A percentile compares a stretch with the other conserved stretches of the same genome.
Evolutionary conservation across 768 basidiomycete genomes (phyloP).

Genomic region (Lanmaoa pseudosensibilis): DNA sequence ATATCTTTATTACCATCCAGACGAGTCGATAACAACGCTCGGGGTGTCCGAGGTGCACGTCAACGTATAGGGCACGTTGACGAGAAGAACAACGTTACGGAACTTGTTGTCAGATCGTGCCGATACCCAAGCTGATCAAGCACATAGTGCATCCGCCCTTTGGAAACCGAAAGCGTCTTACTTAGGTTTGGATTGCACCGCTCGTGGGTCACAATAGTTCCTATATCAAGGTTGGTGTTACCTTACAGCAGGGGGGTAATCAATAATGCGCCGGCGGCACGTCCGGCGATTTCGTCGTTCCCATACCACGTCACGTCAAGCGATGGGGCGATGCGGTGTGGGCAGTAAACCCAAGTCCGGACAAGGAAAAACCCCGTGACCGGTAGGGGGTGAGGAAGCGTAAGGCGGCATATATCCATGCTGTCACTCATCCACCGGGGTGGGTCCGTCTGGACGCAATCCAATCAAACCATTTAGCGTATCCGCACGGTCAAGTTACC

Average conservation of each 20-base stretch:
- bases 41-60: constrained; percentile 6
- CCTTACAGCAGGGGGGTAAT: not conserved
- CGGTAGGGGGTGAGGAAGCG: not conserved
- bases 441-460: constrained; percentile 1
- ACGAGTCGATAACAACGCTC: not conserved
- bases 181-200: not conserved
- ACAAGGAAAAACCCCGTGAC: not conserved
- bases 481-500: not conserved
- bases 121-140: too few relatives aligned
- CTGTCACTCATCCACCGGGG: constrained; percentile 1
- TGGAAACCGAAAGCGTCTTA: too few relatives aligned
- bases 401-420: not conserved
- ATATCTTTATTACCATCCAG: not conserved
- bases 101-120: not conserved
- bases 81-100: not conserved
- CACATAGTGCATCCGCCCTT: not conserved
- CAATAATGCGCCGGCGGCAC: not conserved
- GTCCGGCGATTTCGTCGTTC: not conserved
- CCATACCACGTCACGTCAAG: constrained; percentile 1
- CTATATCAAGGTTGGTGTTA: not conserved
- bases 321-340: not conserved
- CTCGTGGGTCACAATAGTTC: not conserved
- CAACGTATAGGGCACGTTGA: not conserved
- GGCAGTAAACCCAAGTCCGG: not conserved
- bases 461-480: constrained; percentile 9